phyloP scores from a whole-genome alignment of 257 asterid species.

The Solanum clarkiae region DNA sequence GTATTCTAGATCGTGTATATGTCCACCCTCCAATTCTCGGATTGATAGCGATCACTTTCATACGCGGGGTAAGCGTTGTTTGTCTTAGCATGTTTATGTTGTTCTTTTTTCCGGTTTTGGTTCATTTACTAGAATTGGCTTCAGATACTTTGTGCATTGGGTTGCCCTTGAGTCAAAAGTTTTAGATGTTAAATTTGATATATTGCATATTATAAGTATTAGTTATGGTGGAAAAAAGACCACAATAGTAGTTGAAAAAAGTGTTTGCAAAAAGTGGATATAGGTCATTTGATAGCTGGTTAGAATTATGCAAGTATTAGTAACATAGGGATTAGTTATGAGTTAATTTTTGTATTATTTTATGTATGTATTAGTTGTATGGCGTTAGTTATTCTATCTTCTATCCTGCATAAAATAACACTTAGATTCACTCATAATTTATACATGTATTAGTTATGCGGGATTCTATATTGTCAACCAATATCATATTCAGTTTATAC shows the following conservation, averaged over 20 bases:
- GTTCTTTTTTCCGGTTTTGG: neutral
- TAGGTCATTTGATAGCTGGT: too few species aligned
- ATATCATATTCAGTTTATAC: too few species aligned
- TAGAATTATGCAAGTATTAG: too few species aligned
- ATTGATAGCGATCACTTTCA: neutral
- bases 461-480: too few species aligned
- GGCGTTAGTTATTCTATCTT: too few species aligned
- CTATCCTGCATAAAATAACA: too few species aligned
- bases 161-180: neutral
- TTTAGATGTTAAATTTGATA: neutral
- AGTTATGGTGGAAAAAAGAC: neutral
- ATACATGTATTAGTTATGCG: too few species aligned
- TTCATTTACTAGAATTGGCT: neutral
- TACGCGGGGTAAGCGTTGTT: neutral
- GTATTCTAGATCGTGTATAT: neutral
- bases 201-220: neutral
- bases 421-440: too few species aligned
- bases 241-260: neutral
- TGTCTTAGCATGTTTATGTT: neutral
- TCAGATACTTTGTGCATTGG: neutral
- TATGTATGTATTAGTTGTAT: too few species aligned
- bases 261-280: too few species aligned
- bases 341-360: too few species aligned
- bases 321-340: too few species aligned
- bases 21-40: neutral